phyloP scores from a whole-genome alignment of 1,139 yeast species.

The Nakaseomyces bracarensis region DNA sequence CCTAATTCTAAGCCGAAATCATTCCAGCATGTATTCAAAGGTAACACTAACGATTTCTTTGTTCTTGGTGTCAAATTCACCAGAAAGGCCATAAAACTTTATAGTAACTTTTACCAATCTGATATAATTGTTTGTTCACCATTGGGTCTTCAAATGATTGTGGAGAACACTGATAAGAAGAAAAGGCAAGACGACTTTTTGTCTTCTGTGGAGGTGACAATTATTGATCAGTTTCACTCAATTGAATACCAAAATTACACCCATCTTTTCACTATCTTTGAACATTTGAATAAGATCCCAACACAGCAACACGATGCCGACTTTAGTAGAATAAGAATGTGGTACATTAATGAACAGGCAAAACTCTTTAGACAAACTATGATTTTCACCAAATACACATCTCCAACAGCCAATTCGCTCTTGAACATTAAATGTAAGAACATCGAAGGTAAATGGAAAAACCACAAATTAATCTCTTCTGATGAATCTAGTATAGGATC shows the following conservation, averaged over 20 bases:
- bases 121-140: conserved; percentile 91
- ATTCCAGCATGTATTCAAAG: conserved; percentile 70
- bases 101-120: conserved; percentile 74
- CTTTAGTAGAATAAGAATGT: conserved; percentile 83
- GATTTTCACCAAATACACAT: conserved; percentile 59
- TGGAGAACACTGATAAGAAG: conserved; percentile 47
- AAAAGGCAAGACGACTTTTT: conserved; percentile 61
- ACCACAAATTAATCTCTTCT: conserved; percentile 32
- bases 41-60: conserved; percentile 88
- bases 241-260: conserved; percentile 93
- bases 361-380: conserved; percentile 67
- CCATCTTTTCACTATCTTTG: conserved; percentile 64
- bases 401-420: conserved; percentile 74
- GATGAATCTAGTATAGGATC: conserved; percentile 39
- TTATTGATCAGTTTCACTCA: conserved; percentile 79
- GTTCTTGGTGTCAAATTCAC: conserved; percentile 85
- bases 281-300: conserved; percentile 70
- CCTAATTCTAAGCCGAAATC: conserved; percentile 71
- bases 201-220: conserved; percentile 74
- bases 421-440: conserved; percentile 52
- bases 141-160: conserved; percentile 73
- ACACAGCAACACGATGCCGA: conserved; percentile 75
- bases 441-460: conserved; percentile 57
- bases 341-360: conserved; percentile 86
- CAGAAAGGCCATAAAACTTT: conserved; percentile 74